Base-by-base conservation (phyloP, 805 yeast species). In the Candida insectorum region DNA sequence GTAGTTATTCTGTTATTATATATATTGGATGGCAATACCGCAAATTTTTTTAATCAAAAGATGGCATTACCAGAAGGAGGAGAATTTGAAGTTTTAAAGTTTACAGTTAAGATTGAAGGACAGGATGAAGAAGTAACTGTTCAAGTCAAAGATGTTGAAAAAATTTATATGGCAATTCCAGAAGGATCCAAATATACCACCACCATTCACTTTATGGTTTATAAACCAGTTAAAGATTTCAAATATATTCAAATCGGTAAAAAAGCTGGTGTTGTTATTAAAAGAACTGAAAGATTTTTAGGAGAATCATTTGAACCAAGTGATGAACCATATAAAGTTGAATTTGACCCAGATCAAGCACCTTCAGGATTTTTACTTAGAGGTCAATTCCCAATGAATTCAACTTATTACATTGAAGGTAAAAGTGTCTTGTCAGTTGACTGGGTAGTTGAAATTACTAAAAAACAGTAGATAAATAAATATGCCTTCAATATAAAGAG, bases 351-450 rank as follows among this genome's bases (percentile, higher is more conserved):
- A 33, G 69, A 65, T 37, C 45, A 47, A 5, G 56, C 69, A 24
- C 71, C 71, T 6, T 54, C 56, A 36, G 70, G 71, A 14, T 63
- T 54, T 45, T 47, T 63, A 24, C 41, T 58, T 28, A 61, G 69
- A 47, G 70, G 66, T 6, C 37, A 39, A 21, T 58, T 48, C 44
- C 46, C 52, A 9, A 57, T 62, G 34, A 46, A 44, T 5, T 56
- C 62, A 17, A 58, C 60, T 7, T 65, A 65, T 49, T 48, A 34
- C 32, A 53, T 59, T n/a, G 57, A 48, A 14, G 67, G 45, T 15
- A 60, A 56, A 36, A 52, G 38, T 23, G 54, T 60, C 40, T 43
- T 45, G 31, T 39, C 39, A 24, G 48, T 39, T 20, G 56, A 54
- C 16, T 65, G 71, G 71, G 40, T 51, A 14, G 57, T 62, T 45